Base-by-base conservation (phyloP, 768 basidiomycete species). In the Lentinula edodes region DNA sequence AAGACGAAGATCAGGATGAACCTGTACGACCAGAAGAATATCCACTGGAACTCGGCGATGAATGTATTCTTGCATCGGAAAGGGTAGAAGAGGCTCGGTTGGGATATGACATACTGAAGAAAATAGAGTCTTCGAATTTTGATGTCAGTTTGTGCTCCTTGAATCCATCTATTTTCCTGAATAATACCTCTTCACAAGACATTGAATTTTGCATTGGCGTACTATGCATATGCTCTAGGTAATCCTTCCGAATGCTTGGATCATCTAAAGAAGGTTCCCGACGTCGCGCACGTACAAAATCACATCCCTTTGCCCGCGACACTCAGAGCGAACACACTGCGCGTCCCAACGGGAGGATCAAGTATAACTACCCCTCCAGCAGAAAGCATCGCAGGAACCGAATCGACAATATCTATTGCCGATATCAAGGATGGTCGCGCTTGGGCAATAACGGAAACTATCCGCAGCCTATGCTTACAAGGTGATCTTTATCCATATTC, bases 141-240 rank as follows among this genome's bases (percentile, higher is more conserved):
- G 84, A 89, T 70, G 88, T 88, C 73, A 71, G 87, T 83, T 51
- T 45, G 16, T 66, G 41, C 23, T 45, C 52, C 34, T 58, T 45
- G 23, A 35, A 39, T 52, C 60, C 52, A 16, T 16, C 18, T 23
- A 15, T 32, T 3, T 35, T 42, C 28, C 28, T 28, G 28, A 28
- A 28, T 28, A 28, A 28, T 28, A 28, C 28, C 28, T 28, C 28
- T 28, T 62, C 45, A 52, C 38, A 66, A 94, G 91, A 86, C 86
- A 10, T 76, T 90, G 15, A 76, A 81, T 64, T 78, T 91, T 61
- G 80, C 84, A 0, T 75, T 91, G 53, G 91, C 91, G 2, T 93
- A 92, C 72, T 89, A 90, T 67, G 85, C 87, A 3, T 93, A 91
- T 71, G 91, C 93, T 0, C 72, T 93, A 6, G 85, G 87, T 32